Evolutionary conservation across 208 protist genomes (phyloP).

Genomic region (Leptomonas pyrrhocoris): DNA sequence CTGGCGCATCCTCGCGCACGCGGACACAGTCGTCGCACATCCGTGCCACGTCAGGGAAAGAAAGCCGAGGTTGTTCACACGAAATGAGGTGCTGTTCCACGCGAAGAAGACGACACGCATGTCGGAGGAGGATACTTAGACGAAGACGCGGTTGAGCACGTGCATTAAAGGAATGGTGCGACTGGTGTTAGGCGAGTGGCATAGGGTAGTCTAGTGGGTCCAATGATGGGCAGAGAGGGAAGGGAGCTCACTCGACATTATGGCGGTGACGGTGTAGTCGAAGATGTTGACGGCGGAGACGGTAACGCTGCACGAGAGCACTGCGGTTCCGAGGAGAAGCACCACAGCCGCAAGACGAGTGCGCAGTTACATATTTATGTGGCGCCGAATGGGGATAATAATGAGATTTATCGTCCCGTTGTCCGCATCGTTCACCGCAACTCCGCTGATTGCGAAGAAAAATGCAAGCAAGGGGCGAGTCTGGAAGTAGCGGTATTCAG

Average conservation of each 20-base stretch:
- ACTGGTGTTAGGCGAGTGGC: neutral
- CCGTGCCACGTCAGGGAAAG: slow-evolving; percentile 36
- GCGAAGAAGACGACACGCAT: slow-evolving; percentile 1
- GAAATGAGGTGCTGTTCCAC: slow-evolving; percentile 18
- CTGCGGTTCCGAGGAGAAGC: neutral
- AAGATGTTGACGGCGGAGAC: neutral
- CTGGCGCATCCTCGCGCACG: slow-evolving; percentile 4
- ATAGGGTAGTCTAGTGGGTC: slow-evolving; percentile 8
- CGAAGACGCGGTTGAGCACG: slow-evolving; percentile 10
- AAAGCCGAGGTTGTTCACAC: slow-evolving; percentile 41
- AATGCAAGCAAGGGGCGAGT: too few species aligned
- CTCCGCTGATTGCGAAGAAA: too few species aligned
- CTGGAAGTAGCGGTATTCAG: too few species aligned
- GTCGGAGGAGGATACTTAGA: neutral
- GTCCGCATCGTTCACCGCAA: too few species aligned
- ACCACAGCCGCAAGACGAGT: neutral
- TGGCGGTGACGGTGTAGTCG: neutral
- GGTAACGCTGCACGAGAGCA: neutral
- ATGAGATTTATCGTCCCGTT: too few species aligned
- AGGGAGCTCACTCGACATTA: neutral
- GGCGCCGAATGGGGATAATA: neutral
- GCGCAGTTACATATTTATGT: too few species aligned
- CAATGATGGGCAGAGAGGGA: neutral
- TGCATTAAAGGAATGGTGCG: neutral
- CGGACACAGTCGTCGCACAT: slow-evolving; percentile 26